Percentiles rank a stretch among this genome's conserved stretches.
Evolutionary conservation across 305 asterid species (phyloP).

Genomic region (Rubia peregrina): DNA sequence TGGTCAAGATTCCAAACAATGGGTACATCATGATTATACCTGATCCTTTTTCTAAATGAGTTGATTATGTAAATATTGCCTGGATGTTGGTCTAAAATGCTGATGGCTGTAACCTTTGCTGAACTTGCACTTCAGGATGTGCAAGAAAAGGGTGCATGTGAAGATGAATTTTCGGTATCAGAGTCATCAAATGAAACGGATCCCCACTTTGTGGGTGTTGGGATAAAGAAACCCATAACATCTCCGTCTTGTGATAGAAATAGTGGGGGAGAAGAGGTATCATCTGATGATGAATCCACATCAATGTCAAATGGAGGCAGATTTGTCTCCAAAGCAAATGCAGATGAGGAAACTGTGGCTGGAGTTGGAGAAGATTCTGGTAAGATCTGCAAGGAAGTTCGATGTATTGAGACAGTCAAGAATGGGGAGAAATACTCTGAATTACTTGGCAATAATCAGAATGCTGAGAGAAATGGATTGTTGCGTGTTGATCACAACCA

Average conservation of each 20-base stretch:
- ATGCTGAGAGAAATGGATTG: conserved; percentile 29
- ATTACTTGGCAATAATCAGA: conserved; percentile 20
- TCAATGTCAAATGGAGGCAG: conserved; percentile 13
- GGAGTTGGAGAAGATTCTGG: conserved; percentile 48
- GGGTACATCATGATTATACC: conserved; percentile 21
- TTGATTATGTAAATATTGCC: background rate
- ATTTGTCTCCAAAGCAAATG: conserved; percentile 26
- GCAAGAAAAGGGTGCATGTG: conserved; percentile 19
- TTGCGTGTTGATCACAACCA: conserved; percentile 24
- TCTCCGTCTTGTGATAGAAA: conserved; percentile 25
- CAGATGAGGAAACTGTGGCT: conserved; percentile 16
- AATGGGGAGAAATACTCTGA: conserved; percentile 26
- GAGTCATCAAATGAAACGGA: conserved; percentile 29
- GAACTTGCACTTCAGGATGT: conserved; percentile 19
- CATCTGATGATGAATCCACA: conserved; percentile 22
- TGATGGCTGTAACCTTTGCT: background rate
- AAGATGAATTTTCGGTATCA: conserved; percentile 29
- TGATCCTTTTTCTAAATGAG: background rate
- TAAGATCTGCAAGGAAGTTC: conserved; percentile 64
- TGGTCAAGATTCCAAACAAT: conserved; percentile 19
- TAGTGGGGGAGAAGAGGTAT: conserved; percentile 30
- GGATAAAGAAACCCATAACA: background rate
- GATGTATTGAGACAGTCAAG: conserved; percentile 54
- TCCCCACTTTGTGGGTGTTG: conserved; percentile 10
- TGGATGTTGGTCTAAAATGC: conserved; percentile 2